phyloP scores from a whole-genome alignment of 2,329 filamentous ascomycete species.

The Rutstroemia sp. region DNA sequence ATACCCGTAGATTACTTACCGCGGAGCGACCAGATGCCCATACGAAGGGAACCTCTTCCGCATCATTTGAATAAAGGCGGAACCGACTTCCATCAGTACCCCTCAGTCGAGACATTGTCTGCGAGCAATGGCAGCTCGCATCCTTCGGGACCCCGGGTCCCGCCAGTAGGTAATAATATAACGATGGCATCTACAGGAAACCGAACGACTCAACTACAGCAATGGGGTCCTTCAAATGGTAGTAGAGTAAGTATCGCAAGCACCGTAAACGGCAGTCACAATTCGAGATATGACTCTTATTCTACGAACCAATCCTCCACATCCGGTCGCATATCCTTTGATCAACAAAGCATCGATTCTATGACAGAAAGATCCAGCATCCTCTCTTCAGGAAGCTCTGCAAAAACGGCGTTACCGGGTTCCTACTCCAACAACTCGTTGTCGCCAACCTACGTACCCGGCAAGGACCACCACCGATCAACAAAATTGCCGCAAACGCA shows the following conservation, averaged over 20 bases:
- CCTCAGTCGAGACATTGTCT: constrained; percentile 54
- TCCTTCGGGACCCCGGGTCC: constrained; percentile 53
- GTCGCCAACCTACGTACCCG: constrained; percentile 22
- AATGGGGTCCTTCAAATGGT: constrained; percentile 58
- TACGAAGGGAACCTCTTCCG: constrained; percentile 65
- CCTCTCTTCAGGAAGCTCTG: constrained; percentile 48
- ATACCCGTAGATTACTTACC: constrained; percentile 68
- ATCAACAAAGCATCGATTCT: constrained; percentile 59
- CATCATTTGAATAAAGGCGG: constrained; percentile 76
- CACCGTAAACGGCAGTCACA: constrained; percentile 42
- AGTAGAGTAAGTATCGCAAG: constrained; percentile 40
- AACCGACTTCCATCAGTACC: constrained; percentile 84
- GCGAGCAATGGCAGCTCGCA: constrained; percentile 45
- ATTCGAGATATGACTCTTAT: constrained; percentile 58
- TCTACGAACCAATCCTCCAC: constrained; percentile 33
- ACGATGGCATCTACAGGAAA: constrained; percentile 67
- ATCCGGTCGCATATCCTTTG: constrained; percentile 42
- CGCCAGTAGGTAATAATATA: constrained; percentile 51
- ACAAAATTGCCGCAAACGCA: constrained; percentile 39
- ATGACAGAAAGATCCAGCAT: constrained; percentile 47
- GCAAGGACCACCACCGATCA: constrained; percentile 47
- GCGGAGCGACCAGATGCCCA: constrained; percentile 53
- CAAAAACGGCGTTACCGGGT: constrained; percentile 45
- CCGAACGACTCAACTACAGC: constrained; percentile 63
- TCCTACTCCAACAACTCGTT: constrained; percentile 48